phyloP scores from a whole-genome alignment of 495 filamentous ascomycete genomes.

The Talaromyces ruber region DNA sequence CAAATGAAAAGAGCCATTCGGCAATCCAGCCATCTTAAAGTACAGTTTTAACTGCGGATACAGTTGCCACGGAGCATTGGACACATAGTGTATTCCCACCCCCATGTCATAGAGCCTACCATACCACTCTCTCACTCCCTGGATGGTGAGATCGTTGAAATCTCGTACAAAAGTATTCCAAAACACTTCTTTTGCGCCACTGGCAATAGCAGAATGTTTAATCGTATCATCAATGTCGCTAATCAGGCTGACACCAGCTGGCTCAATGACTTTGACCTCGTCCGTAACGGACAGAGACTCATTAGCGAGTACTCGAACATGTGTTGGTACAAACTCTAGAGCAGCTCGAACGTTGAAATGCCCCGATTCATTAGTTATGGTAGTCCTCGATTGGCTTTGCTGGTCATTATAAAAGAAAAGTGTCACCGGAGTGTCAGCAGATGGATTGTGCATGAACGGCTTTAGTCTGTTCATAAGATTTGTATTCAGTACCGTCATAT shows the following conservation, averaged over 20 bases:
- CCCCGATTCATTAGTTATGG: constrained; percentile 74
- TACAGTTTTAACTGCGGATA: constrained; percentile 80
- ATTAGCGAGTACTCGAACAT: constrained; percentile 78
- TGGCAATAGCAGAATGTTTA: constrained; percentile 84
- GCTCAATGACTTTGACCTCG: constrained; percentile 64
- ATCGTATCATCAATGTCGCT: constrained; percentile 98
- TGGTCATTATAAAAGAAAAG: constrained; percentile 87
- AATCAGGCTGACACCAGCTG: constrained; percentile 82
- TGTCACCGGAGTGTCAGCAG: constrained; percentile 66
- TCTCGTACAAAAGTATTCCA: constrained; percentile 91
- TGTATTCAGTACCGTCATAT: constrained; percentile 71
- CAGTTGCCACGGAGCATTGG: constrained; percentile 93
- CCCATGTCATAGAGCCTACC: constrained; percentile 61
- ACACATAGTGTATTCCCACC: constrained; percentile 85
- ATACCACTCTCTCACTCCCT: constrained; percentile 90
- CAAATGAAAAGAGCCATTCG: constrained; percentile 81
- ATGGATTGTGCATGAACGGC: constrained; percentile 79
- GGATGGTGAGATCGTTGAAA: constrained; percentile 66
- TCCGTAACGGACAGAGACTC: constrained; percentile 76
- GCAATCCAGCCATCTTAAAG: constrained; percentile 71
- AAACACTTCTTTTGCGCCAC: constrained; percentile 87
- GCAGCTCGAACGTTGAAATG: constrained; percentile 74
- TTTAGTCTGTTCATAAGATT: constrained; percentile 79
- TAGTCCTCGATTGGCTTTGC: constrained; percentile 66
- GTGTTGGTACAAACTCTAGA: constrained; percentile 82